These are phyloP conservation scores for Plantago rigida DNA, from an alignment of 305 asterid species.

Conservation along the genomic window DNA sequence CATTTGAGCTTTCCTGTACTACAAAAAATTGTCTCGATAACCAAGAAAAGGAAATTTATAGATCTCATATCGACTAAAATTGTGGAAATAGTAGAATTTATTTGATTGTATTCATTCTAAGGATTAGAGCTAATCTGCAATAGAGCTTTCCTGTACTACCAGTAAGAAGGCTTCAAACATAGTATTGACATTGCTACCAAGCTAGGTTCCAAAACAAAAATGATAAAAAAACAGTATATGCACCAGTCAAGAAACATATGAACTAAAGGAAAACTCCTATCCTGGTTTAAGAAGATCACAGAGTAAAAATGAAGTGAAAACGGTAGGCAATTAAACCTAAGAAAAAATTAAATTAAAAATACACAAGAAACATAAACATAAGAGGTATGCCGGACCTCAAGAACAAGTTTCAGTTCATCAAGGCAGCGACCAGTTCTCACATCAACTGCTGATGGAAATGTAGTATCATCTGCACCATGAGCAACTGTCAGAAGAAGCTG, in stretches of 20 bases:
- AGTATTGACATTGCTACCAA: too few relatives aligned
- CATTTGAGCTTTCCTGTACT: too few relatives aligned
- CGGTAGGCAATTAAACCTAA: background rate
- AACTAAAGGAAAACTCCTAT: constrained; percentile 3
- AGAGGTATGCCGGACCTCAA: constrained; percentile 72
- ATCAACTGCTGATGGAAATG: constrained; percentile 84
- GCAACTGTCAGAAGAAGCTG: constrained; percentile 89
- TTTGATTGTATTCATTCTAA: too few relatives aligned
- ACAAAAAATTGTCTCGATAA: too few relatives aligned
- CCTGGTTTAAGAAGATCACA: constrained; percentile 3
- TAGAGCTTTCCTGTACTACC: too few relatives aligned
- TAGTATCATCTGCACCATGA: constrained; percentile 95
- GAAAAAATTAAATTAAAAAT: constrained; percentile 12
- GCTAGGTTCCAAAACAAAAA: too few relatives aligned
- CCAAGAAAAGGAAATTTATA: too few relatives aligned
- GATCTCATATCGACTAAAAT: too few relatives aligned
- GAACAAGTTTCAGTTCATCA: constrained; percentile 84
- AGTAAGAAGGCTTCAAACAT: too few relatives aligned
- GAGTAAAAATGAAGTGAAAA: background rate
- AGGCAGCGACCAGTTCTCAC: constrained; percentile 81
- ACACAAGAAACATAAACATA: constrained; percentile 27
- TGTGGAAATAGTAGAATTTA: too few relatives aligned
- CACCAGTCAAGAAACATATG: background rate
- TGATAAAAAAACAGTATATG: too few relatives aligned
- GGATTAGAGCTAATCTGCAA: too few relatives aligned